Evolutionary conservation across 345 rosid genomes (phyloP), one percentile per base, ranked within the genome.

Genomic region (Sapria himalayana): DNA sequence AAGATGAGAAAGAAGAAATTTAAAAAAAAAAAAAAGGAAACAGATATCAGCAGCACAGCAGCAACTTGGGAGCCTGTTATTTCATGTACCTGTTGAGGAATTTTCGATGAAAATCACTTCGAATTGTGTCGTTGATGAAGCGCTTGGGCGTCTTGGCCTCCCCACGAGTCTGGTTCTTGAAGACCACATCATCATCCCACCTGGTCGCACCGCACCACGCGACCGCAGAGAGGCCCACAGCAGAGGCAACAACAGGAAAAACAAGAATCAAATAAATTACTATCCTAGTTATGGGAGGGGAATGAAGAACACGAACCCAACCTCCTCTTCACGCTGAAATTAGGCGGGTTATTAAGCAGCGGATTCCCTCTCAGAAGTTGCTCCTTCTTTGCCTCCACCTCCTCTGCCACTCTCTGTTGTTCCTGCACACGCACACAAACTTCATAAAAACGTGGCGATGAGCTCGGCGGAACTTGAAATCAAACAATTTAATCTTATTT

Each of bases 141-240:
- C 95, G 95, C 71, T 89, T 89, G 0, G 78, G 74, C 23, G 86
- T 49, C 74, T 82, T 89, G 48, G 70, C 69, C 69, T 82, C 98
- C 16, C 95, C 98, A 20, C 98, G 82, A 11, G 98, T 72, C 70
- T 89, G 98, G 55, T 89, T 89, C 77, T 82, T 89, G 68, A 89
- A 82, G 4, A 82, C 93, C 48, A 89, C 98, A 70, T 89, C 98
- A 33, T 89, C 98, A 25, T 89, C 98, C 98, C 98, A 89, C 69
- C 98, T 89, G 60, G 54, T 22, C 36, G n/a, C n/a, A n/a, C n/a
- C n/a, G n/a, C n/a, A n/a, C n/a, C n/a, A n/a, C n/a, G n/a, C n/a
- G n/a, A n/a, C n/a, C n/a, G n/a, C n/a, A n/a, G n/a, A n/a, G n/a
- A n/a, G n/a, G n/a, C n/a, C n/a, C n/a, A n/a, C n/a, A n/a, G n/a